A percentile compares a stretch with the other conserved stretches of the same genome.
These are phyloP conservation scores for Themeda triandra DNA, from an alignment of 176 grass and related monocot species.

Conservation along the genomic window DNA sequence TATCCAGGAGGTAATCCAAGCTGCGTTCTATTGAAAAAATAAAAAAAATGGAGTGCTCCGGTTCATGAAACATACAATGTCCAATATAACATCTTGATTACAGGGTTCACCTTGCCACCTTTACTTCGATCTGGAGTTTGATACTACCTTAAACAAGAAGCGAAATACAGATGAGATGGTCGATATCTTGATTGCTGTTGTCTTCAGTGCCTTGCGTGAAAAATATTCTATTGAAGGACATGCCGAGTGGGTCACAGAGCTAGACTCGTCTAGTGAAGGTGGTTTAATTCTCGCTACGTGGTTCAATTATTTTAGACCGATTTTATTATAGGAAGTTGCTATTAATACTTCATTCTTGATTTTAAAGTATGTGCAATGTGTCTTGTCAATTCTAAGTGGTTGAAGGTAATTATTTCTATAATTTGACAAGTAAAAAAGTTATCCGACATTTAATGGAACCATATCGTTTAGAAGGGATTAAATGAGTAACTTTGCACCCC, in stretches of 20 bases:
- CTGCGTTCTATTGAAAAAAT: too few relatives aligned
- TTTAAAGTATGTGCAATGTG: not conserved
- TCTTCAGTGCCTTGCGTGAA: slow-evolving; percentile 65
- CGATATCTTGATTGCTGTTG: slow-evolving; percentile 56
- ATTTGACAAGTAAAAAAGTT: not conserved
- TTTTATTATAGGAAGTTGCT: not conserved
- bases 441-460: not conserved
- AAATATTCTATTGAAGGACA: slow-evolving; percentile 88
- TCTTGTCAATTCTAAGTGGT: not conserved
- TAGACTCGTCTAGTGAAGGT: slow-evolving; percentile 86
- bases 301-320: not conserved
- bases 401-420: slow-evolving; percentile 1
- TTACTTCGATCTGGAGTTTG: slow-evolving; percentile 97
- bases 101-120: slow-evolving; percentile 77
- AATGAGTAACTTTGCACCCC: too few relatives aligned
- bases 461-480: too few relatives aligned
- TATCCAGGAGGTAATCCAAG: slow-evolving; percentile 75
- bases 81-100: slow-evolving; percentile 13
- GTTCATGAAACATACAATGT: too few relatives aligned
- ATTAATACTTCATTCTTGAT: not conserved
- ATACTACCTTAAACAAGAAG: slow-evolving; percentile 60
- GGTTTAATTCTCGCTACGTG: not conserved
- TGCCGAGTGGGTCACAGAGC: slow-evolving; percentile 78
- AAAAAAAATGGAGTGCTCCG: too few relatives aligned
- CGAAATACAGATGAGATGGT: slow-evolving; percentile 87